Percentiles rank a stretch among this genome's conserved stretches.
Evolutionary conservation across 495 filamentous ascomycete species (phyloP).

Genomic region (Penicillium fimorum): DNA sequence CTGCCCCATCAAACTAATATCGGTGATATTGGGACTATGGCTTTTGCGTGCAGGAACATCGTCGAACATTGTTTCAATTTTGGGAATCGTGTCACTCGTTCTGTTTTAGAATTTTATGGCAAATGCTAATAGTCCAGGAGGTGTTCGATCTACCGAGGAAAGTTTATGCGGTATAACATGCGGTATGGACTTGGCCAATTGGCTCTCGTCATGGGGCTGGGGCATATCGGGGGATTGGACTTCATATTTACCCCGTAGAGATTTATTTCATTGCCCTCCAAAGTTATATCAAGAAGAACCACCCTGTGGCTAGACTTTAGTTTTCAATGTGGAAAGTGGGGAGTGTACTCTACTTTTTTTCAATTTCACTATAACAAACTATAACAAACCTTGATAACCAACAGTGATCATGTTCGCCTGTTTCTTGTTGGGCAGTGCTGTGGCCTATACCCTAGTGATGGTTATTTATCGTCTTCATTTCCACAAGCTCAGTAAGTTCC

Average conservation of each 20-base stretch:
- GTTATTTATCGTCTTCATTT: conserved; percentile 37
- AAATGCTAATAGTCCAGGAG: background rate
- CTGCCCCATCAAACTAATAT: background rate
- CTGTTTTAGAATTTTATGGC: background rate
- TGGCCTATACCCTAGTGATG: conserved; percentile 25
- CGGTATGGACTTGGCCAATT: conserved; percentile 7
- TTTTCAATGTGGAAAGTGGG: background rate
- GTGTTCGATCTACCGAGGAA: background rate
- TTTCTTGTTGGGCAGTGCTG: conserved; percentile 26
- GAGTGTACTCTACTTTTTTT: background rate
- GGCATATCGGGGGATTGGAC: background rate
- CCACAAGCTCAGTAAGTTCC: conserved; percentile 42
- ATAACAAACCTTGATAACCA: background rate
- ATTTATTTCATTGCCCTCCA: background rate
- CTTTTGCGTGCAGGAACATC: background rate
- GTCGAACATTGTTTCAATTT: background rate
- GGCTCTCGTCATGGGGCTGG: background rate
- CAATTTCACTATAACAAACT: background rate
- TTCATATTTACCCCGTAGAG: background rate
- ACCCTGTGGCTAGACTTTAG: background rate
- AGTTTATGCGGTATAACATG: conserved; percentile 7
- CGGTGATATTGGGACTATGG: background rate
- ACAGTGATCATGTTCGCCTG: conserved; percentile 20
- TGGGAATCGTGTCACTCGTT: background rate
- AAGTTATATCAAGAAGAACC: background rate